Conservation (phyloP, 768 basidiomycete species). For the Candolleomyces aberdarensis region DNA sequence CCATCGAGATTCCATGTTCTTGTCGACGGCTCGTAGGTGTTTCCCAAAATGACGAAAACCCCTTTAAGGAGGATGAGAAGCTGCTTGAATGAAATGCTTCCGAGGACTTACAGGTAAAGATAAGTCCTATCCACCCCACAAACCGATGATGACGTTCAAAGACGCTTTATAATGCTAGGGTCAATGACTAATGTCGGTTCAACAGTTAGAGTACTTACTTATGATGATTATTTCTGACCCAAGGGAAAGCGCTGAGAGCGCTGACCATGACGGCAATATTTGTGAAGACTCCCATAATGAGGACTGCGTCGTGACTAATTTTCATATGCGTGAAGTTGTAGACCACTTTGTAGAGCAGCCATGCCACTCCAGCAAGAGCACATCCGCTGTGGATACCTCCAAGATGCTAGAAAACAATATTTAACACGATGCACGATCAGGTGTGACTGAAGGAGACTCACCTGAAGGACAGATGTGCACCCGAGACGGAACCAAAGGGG, state of each 20-base stretch:
- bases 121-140: slow-evolving; percentile 67
- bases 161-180: slow-evolving; percentile 38
- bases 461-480: slow-evolving; percentile 72
- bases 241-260: slow-evolving; percentile 67
- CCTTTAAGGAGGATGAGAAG: slow-evolving; percentile 27
- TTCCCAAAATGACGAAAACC: slow-evolving; percentile 65
- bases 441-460: slow-evolving; percentile 15
- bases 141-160: slow-evolving; percentile 83
- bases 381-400: slow-evolving; percentile 81
- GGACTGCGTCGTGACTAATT: slow-evolving; percentile 50
- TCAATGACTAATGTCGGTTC: background rate
- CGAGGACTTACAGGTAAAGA: slow-evolving; percentile 40
- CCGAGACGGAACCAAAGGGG: slow-evolving; percentile 70
- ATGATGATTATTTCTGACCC: slow-evolving; percentile 79
- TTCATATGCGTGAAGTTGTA: slow-evolving; percentile 49
- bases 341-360: slow-evolving; percentile 64
- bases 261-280: slow-evolving; percentile 55
- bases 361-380: slow-evolving; percentile 64
- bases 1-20: slow-evolving; percentile 57
- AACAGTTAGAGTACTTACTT: slow-evolving; percentile 46
- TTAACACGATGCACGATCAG: slow-evolving; percentile 8
- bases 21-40: slow-evolving; percentile 55
- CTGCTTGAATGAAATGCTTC: background rate
- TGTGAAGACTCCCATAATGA: slow-evolving; percentile 61
- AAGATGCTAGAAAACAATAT: slow-evolving; percentile 48